Base-by-base conservation (phyloP, 108 stramenopile genomes). In the Stephanodiscus minutulus region DNA sequence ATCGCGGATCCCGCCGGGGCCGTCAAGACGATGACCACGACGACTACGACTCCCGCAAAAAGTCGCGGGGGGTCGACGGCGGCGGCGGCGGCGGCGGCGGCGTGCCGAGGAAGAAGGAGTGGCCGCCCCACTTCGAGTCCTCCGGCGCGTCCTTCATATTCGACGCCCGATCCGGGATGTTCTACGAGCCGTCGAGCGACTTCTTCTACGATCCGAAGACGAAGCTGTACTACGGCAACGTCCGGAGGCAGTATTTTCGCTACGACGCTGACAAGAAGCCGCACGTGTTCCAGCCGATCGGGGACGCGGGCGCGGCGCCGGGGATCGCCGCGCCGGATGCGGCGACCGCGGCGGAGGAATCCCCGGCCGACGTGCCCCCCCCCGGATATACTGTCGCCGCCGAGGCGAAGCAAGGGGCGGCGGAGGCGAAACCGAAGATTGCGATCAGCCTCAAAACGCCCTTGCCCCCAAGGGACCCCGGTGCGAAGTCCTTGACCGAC, bases 191-290 rank as follows among this genome's bases (percentile, higher is more conserved):
- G n/a, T 15, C 68, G 1, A 83, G 83, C 49, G 83, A 91, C 63
- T 94, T 94, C 50, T 94, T 88, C 60, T 91, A 90, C 61, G 90
- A 91, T 68, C 93, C 93, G 44, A 91, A 91, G 65, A 86, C 83
- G 37, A 91, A 91, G 48, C 63, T 91, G 8, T 94, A 94, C 62
- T 91, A 90, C 58, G 77, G 83, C 21, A 90, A 84, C 47, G 80
- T 87, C 44, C 74, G 77, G 70, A 54, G 54, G 55, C 55, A 69
- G 10, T 94, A 94, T 64, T 94, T 79, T 63, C 74, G 71, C 9
- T 88, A 86, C 64, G 54, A 75, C 17, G 44, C 36, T 35, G 75
- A 63, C 27, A 57, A 56, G 70, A 61, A 68, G 37, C 69, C 65
- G 3, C 9, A 61, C 37, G 39, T 22, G 25, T 73, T 77, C 64